Base-by-base conservation (phyloP, 2,329 filamentous ascomycete species). In the Laburnicola sp. region DNA sequence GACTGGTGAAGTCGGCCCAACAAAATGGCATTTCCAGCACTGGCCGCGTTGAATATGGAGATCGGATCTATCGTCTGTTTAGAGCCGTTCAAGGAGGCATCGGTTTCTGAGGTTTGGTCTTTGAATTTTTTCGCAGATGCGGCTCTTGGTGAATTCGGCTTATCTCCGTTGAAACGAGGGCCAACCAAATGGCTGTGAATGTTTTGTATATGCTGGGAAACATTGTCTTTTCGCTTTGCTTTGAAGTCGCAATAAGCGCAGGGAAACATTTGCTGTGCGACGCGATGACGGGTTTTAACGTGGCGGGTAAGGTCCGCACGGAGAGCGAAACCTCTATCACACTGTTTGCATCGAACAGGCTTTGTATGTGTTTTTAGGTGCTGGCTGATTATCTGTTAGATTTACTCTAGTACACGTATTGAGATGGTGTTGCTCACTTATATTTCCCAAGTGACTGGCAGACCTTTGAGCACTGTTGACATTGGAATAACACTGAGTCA, bases 291-390 rank as follows among this genome's bases (percentile, higher is more conserved):
- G 9, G 47, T 34, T 16, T 32, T 31, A 6, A 41, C 21, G 23
- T 59, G 57, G 2, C 54, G 49, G 9, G 9, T 21, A 4, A 55
- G 49, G 34, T 59, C 54, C 16, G 32, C 7, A 7, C 42, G 40
- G 2, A 51, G 37, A 3, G 40, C 51, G 31, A 59, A 59, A 2
- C 30, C 30, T 48, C 25, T 51, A 1, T 40, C 8, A 27, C 56
- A 59, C 10, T 28, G 21, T 1, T 43, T 26, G 31, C 56, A 56
- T 28, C 23, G 5, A 26, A 37, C 38, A 11, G 53, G 53, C 42
- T 59, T 59, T 4, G 45, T 36, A 40, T 59, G 56, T 9, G 48
- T 52, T 28, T 54, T 56, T 3, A 36, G 11, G 25, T 59, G 56
- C 11, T 56, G 50, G 9, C 56, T 59, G 25, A 6, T 6, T 22